Conservation (phyloP, 805 yeast species). For the Schwanniomyces sp. region DNA sequence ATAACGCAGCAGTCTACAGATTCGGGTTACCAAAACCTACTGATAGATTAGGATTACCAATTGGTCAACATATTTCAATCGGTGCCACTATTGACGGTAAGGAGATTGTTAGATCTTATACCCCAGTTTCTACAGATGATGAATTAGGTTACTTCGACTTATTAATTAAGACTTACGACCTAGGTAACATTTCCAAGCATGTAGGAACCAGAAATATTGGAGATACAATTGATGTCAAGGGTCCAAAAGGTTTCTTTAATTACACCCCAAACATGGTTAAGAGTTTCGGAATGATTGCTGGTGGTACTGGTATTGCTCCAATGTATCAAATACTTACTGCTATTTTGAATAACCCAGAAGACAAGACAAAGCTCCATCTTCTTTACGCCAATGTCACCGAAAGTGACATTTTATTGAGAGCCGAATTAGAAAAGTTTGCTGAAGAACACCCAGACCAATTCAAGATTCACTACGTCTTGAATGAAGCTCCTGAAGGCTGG, state of each 20-base stretch:
- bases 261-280: constrained; percentile 78
- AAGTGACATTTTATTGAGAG: constrained; percentile 76
- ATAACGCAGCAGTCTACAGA: constrained; percentile 80
- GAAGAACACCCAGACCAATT: constrained; percentile 57
- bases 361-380: constrained; percentile 71
- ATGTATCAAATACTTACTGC: constrained; percentile 91
- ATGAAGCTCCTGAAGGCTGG: constrained; percentile 75
- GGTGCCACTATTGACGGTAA: constrained; percentile 75
- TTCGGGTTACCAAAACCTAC: constrained; percentile 76
- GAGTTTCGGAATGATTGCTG: constrained; percentile 86
- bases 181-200: constrained; percentile 78
- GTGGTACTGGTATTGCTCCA: constrained; percentile 96
- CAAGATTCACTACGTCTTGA: constrained; percentile 70
- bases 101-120: constrained; percentile 82
- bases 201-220: constrained; percentile 76
- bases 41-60: constrained; percentile 82
- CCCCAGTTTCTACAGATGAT: constrained; percentile 83
- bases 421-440: constrained; percentile 72
- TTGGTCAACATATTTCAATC: constrained; percentile 90
- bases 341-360: constrained; percentile 72
- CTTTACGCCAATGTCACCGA: constrained; percentile 80
- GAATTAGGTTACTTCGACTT: constrained; percentile 81
- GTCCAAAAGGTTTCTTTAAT: constrained; percentile 88
- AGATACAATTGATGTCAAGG: constrained; percentile 73
- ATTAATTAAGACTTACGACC: constrained; percentile 80